Conservation (phyloP, 2,329 filamentous ascomycete species). For the Nothomitra cinnamomea region DNA sequence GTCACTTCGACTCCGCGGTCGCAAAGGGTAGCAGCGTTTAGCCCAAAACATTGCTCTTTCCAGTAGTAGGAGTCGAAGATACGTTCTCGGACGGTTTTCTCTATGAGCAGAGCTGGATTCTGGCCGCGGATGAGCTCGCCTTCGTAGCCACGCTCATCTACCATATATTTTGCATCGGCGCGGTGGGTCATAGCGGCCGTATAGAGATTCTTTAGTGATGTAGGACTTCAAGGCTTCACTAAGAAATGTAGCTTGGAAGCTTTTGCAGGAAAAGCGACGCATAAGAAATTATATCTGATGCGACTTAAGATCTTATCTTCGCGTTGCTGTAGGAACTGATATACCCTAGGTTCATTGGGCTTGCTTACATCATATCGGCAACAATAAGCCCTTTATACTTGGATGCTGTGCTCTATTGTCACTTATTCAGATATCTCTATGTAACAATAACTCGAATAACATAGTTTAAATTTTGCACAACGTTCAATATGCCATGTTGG, state of each 20-base stretch:
- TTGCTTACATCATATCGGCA: no score
- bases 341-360: no score
- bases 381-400: no score
- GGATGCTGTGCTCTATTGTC: no score
- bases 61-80: slow-evolving; percentile 94
- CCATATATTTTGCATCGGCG: slow-evolving; percentile 59
- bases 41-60: slow-evolving; percentile 95
- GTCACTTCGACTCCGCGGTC: slow-evolving; percentile 75
- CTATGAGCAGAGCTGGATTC: slow-evolving; percentile 89
- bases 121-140: slow-evolving; percentile 69
- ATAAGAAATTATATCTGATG: no score
- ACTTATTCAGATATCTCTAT: neutral
- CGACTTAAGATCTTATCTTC: neutral
- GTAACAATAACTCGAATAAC: neutral
- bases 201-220: neutral
- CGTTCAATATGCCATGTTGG: slow-evolving; percentile 29
- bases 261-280: no score
- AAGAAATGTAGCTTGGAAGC: neutral
- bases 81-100: slow-evolving; percentile 87
- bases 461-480: neutral
- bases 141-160: slow-evolving; percentile 77
- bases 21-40: slow-evolving; percentile 67
- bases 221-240: no score
- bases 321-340: slow-evolving; percentile 1
- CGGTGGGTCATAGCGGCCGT: slow-evolving; percentile 33